Evolutionary conservation across 1,139 yeast genomes (phyloP), one percentile per base, ranked within the genome.

Genomic region (Ogataea hybrid): DNA sequence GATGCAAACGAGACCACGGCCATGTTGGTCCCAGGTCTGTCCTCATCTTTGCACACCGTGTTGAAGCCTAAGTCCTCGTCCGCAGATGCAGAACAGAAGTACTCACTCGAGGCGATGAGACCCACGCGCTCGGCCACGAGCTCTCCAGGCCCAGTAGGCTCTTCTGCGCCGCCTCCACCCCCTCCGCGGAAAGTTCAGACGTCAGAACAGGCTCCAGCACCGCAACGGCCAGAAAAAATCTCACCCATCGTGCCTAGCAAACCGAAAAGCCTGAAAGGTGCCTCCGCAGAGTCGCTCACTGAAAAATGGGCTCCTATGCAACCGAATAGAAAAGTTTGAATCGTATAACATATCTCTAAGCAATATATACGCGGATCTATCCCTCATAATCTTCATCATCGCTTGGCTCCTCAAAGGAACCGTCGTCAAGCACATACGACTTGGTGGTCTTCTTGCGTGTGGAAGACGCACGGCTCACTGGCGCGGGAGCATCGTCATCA

Each of bases 181-280:
- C 59, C 58, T 15, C 58, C 53, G 23, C 48, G 57, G 41, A 46
- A 56, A 38, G 41, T 39, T 12, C 27, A 11, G 6, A 47, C 44
- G 4, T 42, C 39, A 7, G 18, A 28, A 27, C 30, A 25, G 16
- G 30, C 20, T 6, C 8, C 41, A 16, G 33, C 49, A 9, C 11
- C 41, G 16, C 15, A 22, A 14, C 39, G 20, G 23, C n/a, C 43
- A 28, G 44, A 32, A 20, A 59, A 50, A 30, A 32, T 49, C 18
- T 52, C 60, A 8, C 64, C 65, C 3, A 50, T 61, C 5, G 62
- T 59, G 9, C 65, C 65, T 4, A 20, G 42, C 6, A 60, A 59
- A 37, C 63, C 64, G 3, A 51, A 53, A 28, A 32, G 46, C 3
- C 35, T 59, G 35, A 39, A 35, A 14, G 49, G 50, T 15, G 34